Conservation (phyloP, 768 basidiomycete species). For the Termitomyces sp. region DNA sequence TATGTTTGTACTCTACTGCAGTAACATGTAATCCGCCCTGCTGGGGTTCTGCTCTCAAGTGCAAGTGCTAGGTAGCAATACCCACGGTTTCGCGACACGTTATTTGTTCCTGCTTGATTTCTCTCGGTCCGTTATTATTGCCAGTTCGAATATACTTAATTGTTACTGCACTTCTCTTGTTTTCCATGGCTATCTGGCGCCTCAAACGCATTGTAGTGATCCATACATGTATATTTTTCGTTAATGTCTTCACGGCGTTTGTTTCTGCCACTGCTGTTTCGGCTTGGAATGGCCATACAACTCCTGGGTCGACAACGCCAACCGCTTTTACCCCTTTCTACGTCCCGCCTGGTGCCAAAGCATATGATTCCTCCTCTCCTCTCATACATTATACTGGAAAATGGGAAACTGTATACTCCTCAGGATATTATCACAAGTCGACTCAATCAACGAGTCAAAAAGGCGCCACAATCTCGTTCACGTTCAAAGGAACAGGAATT, state of each 20-base stretch:
- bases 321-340: conserved; percentile 64
- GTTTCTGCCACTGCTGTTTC: conserved; percentile 29
- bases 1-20: conserved; percentile 10
- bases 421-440: conserved; percentile 46
- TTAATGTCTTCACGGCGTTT: conserved; percentile 11
- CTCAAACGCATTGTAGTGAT: conserved; percentile 4
- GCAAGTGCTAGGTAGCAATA: no score
- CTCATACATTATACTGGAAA: conserved; percentile 58
- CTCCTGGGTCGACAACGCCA: conserved; percentile 44
- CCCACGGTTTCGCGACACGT: background rate
- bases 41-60: background rate
- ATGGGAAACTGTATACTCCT: conserved; percentile 57
- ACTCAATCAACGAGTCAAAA: conserved; percentile 46
- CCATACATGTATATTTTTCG: conserved; percentile 11
- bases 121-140: no score
- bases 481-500: conserved; percentile 70
- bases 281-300: conserved; percentile 70
- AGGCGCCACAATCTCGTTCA: conserved; percentile 50
- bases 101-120: conserved; percentile 1
- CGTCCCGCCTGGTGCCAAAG: conserved; percentile 68
- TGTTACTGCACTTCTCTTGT: background rate
- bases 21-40: conserved; percentile 2
- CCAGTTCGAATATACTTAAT: background rate
- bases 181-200: conserved; percentile 12
- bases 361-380: conserved; percentile 68